These are phyloP conservation scores for Psilocybe cyanescens DNA, from an alignment of 768 basidiomycete genomes.

Conservation along the genomic window DNA sequence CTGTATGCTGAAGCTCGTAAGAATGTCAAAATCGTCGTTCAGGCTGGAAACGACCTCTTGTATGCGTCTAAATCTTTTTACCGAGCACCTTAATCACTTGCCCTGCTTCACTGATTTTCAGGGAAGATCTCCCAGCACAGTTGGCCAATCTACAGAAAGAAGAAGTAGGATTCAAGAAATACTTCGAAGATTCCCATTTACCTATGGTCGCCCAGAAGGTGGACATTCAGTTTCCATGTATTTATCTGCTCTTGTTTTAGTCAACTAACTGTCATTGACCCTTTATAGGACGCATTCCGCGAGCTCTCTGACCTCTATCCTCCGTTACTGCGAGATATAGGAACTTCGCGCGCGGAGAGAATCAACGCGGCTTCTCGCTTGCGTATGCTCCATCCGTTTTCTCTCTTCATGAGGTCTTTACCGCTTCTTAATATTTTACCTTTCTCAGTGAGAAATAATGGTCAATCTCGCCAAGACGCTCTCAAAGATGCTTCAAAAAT, in stretches of 20 bases:
- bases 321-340: constrained; percentile 16
- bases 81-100: neutral
- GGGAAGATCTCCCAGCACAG: constrained; percentile 14
- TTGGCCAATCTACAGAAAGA: constrained; percentile 14
- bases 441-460: constrained; percentile 17
- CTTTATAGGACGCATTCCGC: neutral
- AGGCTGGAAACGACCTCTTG: constrained; percentile 13
- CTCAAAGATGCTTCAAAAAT: constrained; percentile 22
- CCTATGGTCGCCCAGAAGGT: constrained; percentile 14
- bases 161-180: constrained; percentile 21
- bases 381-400: constrained; percentile 13
- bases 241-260: neutral
- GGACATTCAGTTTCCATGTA: neutral
- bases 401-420: neutral
- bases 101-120: neutral
- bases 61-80: constrained; percentile 1
- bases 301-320: constrained; percentile 7
- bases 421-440: neutral
- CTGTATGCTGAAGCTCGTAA: constrained; percentile 18
- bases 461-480: constrained; percentile 17
- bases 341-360: constrained; percentile 17
- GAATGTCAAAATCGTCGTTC: constrained; percentile 17
- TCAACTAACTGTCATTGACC: neutral
- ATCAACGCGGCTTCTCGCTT: constrained; percentile 20
- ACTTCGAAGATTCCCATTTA: constrained; percentile 16